phyloP scores from a whole-genome alignment of 768 basidiomycete genomes.

The Tulasnella sp. region DNA sequence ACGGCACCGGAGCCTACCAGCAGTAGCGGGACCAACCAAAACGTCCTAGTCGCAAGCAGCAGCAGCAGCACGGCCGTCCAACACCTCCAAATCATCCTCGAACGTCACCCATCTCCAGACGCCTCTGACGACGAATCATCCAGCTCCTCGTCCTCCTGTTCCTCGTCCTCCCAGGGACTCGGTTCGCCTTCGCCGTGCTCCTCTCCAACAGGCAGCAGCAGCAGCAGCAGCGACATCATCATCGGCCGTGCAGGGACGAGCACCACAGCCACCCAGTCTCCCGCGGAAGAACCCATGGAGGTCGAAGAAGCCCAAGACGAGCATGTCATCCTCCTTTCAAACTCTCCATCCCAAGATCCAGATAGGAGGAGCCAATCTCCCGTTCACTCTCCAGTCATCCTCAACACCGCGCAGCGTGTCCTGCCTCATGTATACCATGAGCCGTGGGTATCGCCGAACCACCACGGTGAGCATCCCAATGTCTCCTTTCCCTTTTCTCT shows the following conservation, averaged over 20 bases:
- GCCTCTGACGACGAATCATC: background rate
- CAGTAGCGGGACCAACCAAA: background rate
- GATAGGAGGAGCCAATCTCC: background rate
- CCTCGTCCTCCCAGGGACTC: background rate
- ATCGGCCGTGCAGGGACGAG: background rate
- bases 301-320: background rate
- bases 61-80: background rate
- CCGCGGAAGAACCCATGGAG: background rate
- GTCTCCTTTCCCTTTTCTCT: background rate
- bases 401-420: background rate
- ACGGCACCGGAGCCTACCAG: background rate
- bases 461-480: background rate
- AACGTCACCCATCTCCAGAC: background rate
- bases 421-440: conserved; percentile 12
- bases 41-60: background rate
- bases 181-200: background rate
- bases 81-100: background rate
- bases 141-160: too few species aligned
- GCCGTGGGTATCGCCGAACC: conserved; percentile 4
- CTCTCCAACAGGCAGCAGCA: too few species aligned
- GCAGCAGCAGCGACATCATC: too few species aligned
- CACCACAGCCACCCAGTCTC: background rate
- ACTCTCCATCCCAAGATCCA: background rate
- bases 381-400: background rate
- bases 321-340: background rate